Percentiles rank a stretch among this genome's conserved stretches.
Conservation (phyloP, 768 basidiomycete genomes). For the Auricularia cornea region DNA sequence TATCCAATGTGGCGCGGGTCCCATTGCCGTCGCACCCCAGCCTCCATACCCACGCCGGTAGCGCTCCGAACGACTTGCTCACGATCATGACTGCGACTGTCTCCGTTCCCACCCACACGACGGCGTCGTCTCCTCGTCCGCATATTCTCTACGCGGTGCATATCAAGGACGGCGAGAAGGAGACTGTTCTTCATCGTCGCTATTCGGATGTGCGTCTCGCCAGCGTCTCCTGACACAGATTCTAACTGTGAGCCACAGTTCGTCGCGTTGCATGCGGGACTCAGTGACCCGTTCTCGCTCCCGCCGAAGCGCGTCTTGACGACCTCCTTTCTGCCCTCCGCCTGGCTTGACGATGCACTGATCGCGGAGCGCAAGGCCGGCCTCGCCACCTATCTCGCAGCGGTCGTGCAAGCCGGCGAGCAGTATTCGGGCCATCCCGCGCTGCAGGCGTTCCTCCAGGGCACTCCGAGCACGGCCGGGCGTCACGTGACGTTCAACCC, state of each 20-base stretch:
- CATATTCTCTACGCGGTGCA: conserved; percentile 40
- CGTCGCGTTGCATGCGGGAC: conserved; percentile 31
- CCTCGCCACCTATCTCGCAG: conserved; percentile 34
- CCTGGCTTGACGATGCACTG: conserved; percentile 45
- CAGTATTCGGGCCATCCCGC: conserved; percentile 27
- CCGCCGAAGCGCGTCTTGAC: conserved; percentile 44
- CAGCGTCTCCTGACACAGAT: neutral
- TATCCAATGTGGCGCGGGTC: neutral
- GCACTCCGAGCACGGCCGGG: conserved; percentile 10
- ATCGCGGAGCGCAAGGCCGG: conserved; percentile 45
- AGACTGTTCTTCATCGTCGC: conserved; percentile 22
- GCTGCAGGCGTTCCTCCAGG: conserved; percentile 33
- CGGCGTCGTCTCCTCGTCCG: conserved; percentile 36
- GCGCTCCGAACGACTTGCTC: neutral
- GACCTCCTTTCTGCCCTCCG: conserved; percentile 42
- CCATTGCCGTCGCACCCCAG: neutral
- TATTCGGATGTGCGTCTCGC: conserved; percentile 37
- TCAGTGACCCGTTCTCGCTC: conserved; percentile 31
- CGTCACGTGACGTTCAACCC: conserved; percentile 24
- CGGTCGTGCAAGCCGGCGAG: conserved; percentile 27
- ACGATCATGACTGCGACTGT: neutral
- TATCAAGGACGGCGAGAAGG: conserved; percentile 28
- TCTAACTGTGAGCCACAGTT: conserved; percentile 20
- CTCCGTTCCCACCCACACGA: conserved; percentile 36
- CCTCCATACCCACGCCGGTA: too few species aligned